phyloP scores from a whole-genome alignment of 495 filamentous ascomycete species.

The Pyrenula massariospora region DNA sequence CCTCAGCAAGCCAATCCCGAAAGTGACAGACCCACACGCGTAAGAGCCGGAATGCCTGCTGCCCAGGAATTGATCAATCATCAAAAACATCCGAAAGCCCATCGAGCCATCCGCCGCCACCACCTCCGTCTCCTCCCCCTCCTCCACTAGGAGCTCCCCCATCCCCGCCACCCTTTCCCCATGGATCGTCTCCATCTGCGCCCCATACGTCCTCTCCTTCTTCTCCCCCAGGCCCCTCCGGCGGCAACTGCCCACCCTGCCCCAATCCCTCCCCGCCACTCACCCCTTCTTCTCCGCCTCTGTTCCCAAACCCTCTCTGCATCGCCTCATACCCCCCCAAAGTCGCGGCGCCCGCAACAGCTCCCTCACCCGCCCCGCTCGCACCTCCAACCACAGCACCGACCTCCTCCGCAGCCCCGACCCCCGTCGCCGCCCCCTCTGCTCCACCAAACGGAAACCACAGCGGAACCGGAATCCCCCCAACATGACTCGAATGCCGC shows the following conservation, averaged over 20 bases:
- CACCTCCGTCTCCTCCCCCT: slow-evolving; percentile 25
- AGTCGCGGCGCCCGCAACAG: slow-evolving; percentile 39
- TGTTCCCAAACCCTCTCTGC: slow-evolving; percentile 32
- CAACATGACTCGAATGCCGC: slow-evolving; percentile 38
- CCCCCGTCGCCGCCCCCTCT: slow-evolving; percentile 23
- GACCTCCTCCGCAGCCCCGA: slow-evolving; percentile 24
- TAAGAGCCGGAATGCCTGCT: too few species aligned
- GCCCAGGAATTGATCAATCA: neutral
- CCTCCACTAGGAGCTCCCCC: slow-evolving; percentile 14
- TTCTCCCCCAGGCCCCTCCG: neutral
- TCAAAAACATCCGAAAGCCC: slow-evolving; percentile 11
- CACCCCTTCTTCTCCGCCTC: slow-evolving; percentile 13
- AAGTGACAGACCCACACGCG: too few species aligned
- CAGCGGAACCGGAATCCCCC: slow-evolving; percentile 43
- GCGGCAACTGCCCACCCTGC: neutral
- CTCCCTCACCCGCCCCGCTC: slow-evolving; percentile 23
- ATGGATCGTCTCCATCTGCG: slow-evolving; percentile 22
- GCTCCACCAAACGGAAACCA: slow-evolving; percentile 46
- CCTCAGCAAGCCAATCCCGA: too few species aligned
- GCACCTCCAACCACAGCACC: slow-evolving; percentile 26
- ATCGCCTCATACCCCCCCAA: slow-evolving; percentile 56
- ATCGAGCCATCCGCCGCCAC: slow-evolving; percentile 15
- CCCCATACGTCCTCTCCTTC: slow-evolving; percentile 24
- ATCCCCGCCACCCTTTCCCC: slow-evolving; percentile 14
- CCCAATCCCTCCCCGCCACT: slow-evolving; percentile 12